Conservation (phyloP, 1,284 basidiomycete species). For the Exobasidium cylindrosporum region DNA sequence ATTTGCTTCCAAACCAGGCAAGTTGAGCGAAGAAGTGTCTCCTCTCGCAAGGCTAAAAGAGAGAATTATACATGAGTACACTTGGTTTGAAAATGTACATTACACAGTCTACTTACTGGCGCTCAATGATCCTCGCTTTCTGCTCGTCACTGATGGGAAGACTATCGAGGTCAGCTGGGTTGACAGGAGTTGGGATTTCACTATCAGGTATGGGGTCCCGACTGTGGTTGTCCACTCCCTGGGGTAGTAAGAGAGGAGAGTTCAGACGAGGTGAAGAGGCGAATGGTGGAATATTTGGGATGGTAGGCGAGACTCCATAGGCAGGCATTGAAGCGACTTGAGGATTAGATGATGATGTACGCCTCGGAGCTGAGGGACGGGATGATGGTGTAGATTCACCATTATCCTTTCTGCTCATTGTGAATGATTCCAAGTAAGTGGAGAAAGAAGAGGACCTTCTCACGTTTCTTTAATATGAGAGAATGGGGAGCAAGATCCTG, state of each 20-base stretch:
- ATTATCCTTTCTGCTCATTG: neutral
- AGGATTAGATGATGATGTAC: neutral
- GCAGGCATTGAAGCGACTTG: constrained; percentile 2
- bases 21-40: neutral
- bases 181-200: constrained; percentile 24
- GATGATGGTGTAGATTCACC: neutral
- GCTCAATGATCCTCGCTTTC: constrained; percentile 43
- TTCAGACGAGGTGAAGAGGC: neutral
- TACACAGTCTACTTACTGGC: constrained; percentile 26
- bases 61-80: too few relatives aligned
- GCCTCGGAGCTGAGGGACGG: neutral
- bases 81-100: too few relatives aligned
- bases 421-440: neutral
- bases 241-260: neutral
- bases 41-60: neutral
- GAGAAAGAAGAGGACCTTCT: neutral
- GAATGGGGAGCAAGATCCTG: too few relatives aligned
- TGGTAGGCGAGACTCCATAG: neutral
- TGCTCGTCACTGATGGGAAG: constrained; percentile 45
- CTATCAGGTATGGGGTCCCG: neutral
- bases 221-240: neutral
- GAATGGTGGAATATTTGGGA: neutral
- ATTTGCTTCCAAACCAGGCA: constrained; percentile 5
- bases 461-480: too few relatives aligned
- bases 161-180: constrained; percentile 36